Conservation (phyloP, 2,329 filamentous ascomycete species). For the Fusarium domesticum region DNA sequence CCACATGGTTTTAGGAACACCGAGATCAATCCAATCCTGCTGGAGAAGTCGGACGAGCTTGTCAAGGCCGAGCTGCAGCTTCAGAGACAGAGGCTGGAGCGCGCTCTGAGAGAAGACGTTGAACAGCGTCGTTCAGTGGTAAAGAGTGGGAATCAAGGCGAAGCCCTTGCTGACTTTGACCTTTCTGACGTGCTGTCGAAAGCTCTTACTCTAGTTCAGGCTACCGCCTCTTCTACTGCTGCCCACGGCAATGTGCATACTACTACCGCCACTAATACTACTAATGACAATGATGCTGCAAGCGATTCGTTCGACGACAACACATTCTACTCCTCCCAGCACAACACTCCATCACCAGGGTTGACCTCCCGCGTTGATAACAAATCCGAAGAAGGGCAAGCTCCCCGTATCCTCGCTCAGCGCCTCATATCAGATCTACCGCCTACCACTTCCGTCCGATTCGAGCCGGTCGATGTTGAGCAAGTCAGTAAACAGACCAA, state of each 20-base stretch:
- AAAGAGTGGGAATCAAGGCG: constrained; percentile 42
- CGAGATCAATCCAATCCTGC: constrained; percentile 76
- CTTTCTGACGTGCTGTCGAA: constrained; percentile 69
- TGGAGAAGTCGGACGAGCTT: constrained; percentile 82
- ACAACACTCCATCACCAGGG: constrained; percentile 67
- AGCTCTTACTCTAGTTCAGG: constrained; percentile 68
- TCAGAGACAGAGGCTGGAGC: constrained; percentile 79
- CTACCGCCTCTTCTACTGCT: constrained; percentile 58
- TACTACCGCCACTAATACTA: constrained; percentile 49
- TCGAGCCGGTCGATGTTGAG: constrained; percentile 6
- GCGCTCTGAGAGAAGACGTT: constrained; percentile 70
- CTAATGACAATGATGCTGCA: constrained; percentile 57
- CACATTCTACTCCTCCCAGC: constrained; percentile 92
- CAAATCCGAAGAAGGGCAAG: constrained; percentile 35
- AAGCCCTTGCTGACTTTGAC: constrained; percentile 64
- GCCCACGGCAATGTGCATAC: constrained; percentile 50
- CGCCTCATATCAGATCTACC: constrained; percentile 13
- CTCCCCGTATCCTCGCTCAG: constrained; percentile 13
- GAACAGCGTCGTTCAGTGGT: constrained; percentile 55
- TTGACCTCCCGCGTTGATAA: constrained; percentile 49
- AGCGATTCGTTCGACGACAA: constrained; percentile 89
- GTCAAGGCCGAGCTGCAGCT: constrained; percentile 78
- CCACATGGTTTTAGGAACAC: constrained; percentile 52
- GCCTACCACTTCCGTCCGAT: constrained; percentile 8
- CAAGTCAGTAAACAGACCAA: constrained; percentile 7